phyloP scores from a whole-genome alignment of 805 yeast genomes.

The Pichia rugopelliculosa region DNA sequence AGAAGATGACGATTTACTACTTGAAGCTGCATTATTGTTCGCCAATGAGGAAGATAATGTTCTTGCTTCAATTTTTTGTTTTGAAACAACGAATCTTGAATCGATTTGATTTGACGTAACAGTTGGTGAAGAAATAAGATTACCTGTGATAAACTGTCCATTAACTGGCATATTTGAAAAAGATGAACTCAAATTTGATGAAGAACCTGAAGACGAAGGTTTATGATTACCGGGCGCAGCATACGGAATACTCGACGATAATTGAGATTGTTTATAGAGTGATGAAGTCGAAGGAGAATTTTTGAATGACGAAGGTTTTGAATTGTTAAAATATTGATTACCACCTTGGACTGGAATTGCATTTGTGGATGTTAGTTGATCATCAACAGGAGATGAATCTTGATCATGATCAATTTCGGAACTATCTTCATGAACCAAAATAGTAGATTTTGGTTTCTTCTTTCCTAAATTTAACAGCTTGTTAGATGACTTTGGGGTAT shows the following conservation, averaged over 20 bases:
- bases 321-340: not conserved
- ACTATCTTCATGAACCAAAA: not conserved
- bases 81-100: slow-evolving; percentile 76
- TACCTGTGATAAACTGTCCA: slow-evolving; percentile 53
- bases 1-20: slow-evolving; percentile 35
- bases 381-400: not conserved
- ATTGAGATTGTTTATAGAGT: slow-evolving; percentile 25
- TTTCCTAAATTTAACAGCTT: not conserved
- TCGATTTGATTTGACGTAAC: slow-evolving; percentile 61
- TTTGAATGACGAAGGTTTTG: slow-evolving; percentile 2
- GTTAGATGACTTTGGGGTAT: not conserved
- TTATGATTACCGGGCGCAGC: slow-evolving; percentile 60
- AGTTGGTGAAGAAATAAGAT: slow-evolving; percentile 63
- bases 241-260: slow-evolving; percentile 61
- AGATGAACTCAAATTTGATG: slow-evolving; percentile 11
- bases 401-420: not conserved
- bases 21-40: slow-evolving; percentile 4
- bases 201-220: slow-evolving; percentile 19
- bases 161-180: slow-evolving; percentile 40
- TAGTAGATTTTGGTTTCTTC: slow-evolving; percentile 2
- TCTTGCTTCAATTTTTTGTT: slow-evolving; percentile 54
- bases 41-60: slow-evolving; percentile 16
- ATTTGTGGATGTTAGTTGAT: not conserved
- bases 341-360: not conserved
- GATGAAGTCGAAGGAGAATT: slow-evolving; percentile 7